Percentiles rank a stretch among this genome's conserved stretches.
Evolutionary conservation across 2,329 filamentous ascomycete species (phyloP).

Genomic region (Verticillium dahliae): DNA sequence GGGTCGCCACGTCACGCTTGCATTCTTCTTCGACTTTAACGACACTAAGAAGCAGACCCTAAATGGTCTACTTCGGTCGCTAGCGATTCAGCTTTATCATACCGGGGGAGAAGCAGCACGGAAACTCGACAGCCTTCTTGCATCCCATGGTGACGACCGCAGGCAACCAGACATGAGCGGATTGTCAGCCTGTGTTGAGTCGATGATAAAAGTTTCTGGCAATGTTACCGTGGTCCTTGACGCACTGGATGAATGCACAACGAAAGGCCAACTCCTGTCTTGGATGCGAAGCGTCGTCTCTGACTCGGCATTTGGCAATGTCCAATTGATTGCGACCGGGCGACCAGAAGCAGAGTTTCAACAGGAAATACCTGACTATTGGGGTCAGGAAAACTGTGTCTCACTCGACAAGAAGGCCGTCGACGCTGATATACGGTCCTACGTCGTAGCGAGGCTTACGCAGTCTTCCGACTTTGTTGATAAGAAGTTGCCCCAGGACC

Average conservation of each 20-base stretch:
- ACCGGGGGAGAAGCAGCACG: background rate
- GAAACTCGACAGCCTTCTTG: slow-evolving; percentile 1
- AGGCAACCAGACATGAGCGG: slow-evolving; percentile 15
- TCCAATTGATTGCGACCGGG: background rate
- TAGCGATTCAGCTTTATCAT: slow-evolving; percentile 15
- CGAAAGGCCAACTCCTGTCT: slow-evolving; percentile 10
- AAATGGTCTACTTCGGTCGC: slow-evolving; percentile 7
- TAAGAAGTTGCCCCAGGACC: background rate
- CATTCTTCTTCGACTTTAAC: slow-evolving; percentile 16
- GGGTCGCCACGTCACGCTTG: background rate
- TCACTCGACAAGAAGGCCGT: background rate
- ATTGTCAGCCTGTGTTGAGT: slow-evolving; percentile 13
- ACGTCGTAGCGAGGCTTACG: background rate
- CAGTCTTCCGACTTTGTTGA: background rate
- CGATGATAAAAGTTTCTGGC: slow-evolving; percentile 12
- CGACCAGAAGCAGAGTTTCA: slow-evolving; percentile 1
- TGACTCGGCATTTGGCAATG: slow-evolving; percentile 1
- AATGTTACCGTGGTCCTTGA: slow-evolving; percentile 12
- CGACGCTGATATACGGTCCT: background rate
- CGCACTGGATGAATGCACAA: slow-evolving; percentile 16
- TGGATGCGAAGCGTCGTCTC: slow-evolving; percentile 12
- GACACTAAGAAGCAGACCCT: slow-evolving; percentile 12
- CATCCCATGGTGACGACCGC: slow-evolving; percentile 6
- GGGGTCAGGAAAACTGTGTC: background rate
- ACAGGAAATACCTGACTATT: background rate